Percentiles rank a stretch among this genome's conserved stretches.
Conservation (phyloP, 106 monocot species). For the Dendrobium huoshanense region DNA sequence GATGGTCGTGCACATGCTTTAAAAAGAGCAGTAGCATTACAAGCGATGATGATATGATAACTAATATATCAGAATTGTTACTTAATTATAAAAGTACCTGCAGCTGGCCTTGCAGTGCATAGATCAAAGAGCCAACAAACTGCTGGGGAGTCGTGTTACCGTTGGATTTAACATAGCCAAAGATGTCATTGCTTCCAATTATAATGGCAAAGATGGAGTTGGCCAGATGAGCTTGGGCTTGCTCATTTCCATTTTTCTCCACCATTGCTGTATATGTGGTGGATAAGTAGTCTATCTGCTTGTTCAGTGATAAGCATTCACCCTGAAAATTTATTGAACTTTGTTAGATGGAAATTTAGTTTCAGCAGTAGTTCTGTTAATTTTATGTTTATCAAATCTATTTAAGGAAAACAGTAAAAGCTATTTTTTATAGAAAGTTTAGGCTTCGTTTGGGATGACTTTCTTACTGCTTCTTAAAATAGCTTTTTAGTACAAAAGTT, state of each 20-base stretch:
- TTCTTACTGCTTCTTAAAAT: too few species aligned
- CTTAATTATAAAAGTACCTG: neutral
- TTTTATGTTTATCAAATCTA: neutral
- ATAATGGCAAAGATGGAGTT: constrained; percentile 49
- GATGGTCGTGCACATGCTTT: too few species aligned
- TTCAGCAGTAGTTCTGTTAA: neutral
- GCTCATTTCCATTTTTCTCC: constrained; percentile 16
- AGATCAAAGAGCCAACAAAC: constrained; percentile 36
- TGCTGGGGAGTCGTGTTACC: constrained; percentile 18
- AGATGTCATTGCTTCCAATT: constrained; percentile 83
- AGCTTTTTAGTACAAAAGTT: too few species aligned
- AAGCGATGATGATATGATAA: too few species aligned
- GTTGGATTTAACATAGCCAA: constrained; percentile 29
- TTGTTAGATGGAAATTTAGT: neutral
- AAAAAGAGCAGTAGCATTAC: too few species aligned
- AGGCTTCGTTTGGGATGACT: too few species aligned
- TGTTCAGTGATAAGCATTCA: constrained; percentile 12
- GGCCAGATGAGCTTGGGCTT: constrained; percentile 28
- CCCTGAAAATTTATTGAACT: neutral
- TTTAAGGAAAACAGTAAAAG: too few species aligned
- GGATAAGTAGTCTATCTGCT: constrained; percentile 50
- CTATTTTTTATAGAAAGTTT: too few species aligned
- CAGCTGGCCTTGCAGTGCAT: constrained; percentile 36
- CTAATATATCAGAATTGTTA: too few species aligned
- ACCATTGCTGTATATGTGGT: constrained; percentile 28